These are phyloP conservation scores for Heterobasidion annosum DNA, from an alignment of 1,284 basidiomycete species.

Conservation along the genomic window DNA sequence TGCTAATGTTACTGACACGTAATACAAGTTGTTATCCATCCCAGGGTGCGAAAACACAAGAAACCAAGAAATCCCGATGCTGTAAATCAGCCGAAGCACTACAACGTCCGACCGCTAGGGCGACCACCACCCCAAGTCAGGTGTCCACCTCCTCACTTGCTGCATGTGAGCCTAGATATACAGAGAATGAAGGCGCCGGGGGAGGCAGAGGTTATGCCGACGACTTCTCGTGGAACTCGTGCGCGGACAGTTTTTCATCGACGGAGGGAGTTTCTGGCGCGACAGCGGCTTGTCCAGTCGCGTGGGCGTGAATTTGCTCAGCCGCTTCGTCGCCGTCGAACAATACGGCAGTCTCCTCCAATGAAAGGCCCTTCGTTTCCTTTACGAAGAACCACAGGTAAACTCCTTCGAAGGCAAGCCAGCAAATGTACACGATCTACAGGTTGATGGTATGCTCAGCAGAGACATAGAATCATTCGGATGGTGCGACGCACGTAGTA, in stretches of 20 bases:
- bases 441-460: not conserved
- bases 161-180: no score
- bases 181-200: no score
- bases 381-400: constrained; percentile 60
- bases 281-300: not conserved
- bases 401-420: constrained; percentile 53
- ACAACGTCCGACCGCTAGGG: no score
- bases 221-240: constrained; percentile 1
- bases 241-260: constrained; percentile 4
- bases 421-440: constrained; percentile 58
- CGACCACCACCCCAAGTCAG: no score
- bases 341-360: constrained; percentile 69
- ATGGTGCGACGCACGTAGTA: constrained; percentile 21
- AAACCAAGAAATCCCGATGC: no score
- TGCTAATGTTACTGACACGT: no score
- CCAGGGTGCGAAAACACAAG: no score
- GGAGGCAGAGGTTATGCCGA: not conserved
- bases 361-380: constrained; percentile 63
- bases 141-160: no score
- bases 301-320: constrained; percentile 23
- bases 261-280: not conserved
- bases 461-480: not conserved
- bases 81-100: no score
- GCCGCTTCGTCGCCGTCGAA: constrained; percentile 57
- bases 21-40: no score